Evolutionary conservation across 305 asterid species (phyloP).

Genomic region (Rubia occidens): DNA sequence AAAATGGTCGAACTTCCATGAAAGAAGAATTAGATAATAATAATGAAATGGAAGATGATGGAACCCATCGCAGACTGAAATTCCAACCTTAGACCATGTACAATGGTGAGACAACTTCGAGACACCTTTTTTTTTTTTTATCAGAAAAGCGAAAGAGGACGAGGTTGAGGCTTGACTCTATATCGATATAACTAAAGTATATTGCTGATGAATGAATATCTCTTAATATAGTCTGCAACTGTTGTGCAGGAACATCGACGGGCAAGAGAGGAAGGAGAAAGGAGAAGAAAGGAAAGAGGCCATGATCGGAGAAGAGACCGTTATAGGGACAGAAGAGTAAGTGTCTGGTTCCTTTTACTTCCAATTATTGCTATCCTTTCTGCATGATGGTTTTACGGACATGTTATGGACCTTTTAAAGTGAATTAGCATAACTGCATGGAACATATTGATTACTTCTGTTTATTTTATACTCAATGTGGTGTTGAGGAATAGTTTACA

Average conservation of each 20-base stretch:
- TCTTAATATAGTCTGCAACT: neutral
- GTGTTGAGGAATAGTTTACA: neutral
- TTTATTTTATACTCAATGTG: neutral
- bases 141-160: constrained; percentile 83
- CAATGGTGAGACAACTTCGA: no score
- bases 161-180: constrained; percentile 41
- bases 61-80: no score
- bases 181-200: neutral
- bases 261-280: constrained; percentile 97
- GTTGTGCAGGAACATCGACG: constrained; percentile 55
- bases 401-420: neutral
- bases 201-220: neutral
- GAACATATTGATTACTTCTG: neutral
- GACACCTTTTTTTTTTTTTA: no score
- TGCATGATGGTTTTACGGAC: neutral
- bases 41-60: no score
- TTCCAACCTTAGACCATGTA: no score
- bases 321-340: constrained; percentile 50
- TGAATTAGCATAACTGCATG: neutral
- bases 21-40: no score
- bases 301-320: constrained; percentile 44
- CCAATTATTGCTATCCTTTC: neutral
- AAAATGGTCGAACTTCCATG: no score
- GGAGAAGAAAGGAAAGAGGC: constrained; percentile 71
- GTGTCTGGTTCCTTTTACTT: constrained; percentile 12